These are phyloP conservation scores for Aspergillus carbonarius DNA, from an alignment of 2,329 filamentous ascomycete genomes.

Conservation along the genomic window DNA sequence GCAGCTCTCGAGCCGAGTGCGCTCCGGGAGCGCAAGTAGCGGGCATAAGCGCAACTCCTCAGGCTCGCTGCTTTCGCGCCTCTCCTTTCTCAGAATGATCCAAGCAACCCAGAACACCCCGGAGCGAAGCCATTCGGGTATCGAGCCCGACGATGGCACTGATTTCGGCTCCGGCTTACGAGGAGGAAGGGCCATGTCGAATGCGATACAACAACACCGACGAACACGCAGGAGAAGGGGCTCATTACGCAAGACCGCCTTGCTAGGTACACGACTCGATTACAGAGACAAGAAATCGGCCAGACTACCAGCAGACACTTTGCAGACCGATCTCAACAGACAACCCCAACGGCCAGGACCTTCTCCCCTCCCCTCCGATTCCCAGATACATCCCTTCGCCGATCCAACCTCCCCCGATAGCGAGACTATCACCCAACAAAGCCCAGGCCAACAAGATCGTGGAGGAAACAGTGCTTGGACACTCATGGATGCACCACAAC, in stretches of 20 bases:
- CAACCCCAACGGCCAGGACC: constrained; percentile 10
- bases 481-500: constrained; percentile 20
- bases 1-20: constrained; percentile 27
- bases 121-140: constrained; percentile 24
- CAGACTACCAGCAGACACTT: constrained; percentile 14
- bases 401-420: constrained; percentile 12
- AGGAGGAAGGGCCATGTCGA: constrained; percentile 52
- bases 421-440: constrained; percentile 15
- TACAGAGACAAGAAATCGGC: constrained; percentile 32
- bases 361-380: constrained; percentile 1
- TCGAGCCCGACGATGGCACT: constrained; percentile 27
- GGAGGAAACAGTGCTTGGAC: constrained; percentile 16
- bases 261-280: constrained; percentile 62
- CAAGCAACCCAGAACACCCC: constrained; percentile 40
- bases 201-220: constrained; percentile 48
- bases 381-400: constrained; percentile 13
- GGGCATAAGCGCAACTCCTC: constrained; percentile 58
- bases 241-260: constrained; percentile 81
- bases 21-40: constrained; percentile 35
- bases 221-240: constrained; percentile 72
- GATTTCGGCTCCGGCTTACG: constrained; percentile 31
- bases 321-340: constrained; percentile 18
- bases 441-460: constrained; percentile 14
- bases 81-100: constrained; percentile 64
- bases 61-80: constrained; percentile 65